Evolutionary conservation across 164 flowering plant species (phyloP).

Genomic region (Warburgia ugandensis): DNA sequence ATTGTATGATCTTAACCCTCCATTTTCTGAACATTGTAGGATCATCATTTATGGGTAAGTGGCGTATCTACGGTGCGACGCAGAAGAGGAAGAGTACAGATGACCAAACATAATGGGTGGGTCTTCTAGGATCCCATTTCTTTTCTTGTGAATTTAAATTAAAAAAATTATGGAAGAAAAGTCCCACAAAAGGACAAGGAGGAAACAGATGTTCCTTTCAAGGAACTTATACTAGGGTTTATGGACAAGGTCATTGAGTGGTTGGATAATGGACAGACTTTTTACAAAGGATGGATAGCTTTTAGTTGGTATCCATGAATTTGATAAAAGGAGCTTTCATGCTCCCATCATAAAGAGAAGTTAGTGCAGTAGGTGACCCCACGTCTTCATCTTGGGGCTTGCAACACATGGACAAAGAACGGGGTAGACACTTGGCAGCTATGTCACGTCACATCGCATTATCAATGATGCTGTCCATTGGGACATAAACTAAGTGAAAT

Average conservation of each 20-base stretch:
- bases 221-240: not conserved
- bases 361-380: conserved; percentile 2
- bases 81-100: too few species aligned
- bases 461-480: not conserved
- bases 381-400: not conserved
- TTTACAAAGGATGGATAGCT: conserved; percentile 8
- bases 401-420: not conserved
- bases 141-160: too few species aligned
- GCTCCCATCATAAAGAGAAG: conserved; percentile 5
- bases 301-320: conserved; percentile 8
- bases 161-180: too few species aligned
- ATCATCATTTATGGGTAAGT: too few species aligned
- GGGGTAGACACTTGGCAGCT: not conserved
- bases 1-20: too few species aligned
- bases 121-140: too few species aligned
- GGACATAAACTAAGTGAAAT: not conserved
- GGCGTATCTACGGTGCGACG: too few species aligned
- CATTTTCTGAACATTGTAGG: too few species aligned
- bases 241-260: conserved; percentile 1
- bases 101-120: too few species aligned
- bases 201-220: not conserved
- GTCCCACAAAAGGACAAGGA: not conserved
- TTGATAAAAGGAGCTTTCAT: conserved; percentile 9
- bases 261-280: conserved; percentile 1
- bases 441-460: not conserved